phyloP scores from a whole-genome alignment of 2,329 filamentous ascomycete genomes.

The Scedosporium aurantiacum region DNA sequence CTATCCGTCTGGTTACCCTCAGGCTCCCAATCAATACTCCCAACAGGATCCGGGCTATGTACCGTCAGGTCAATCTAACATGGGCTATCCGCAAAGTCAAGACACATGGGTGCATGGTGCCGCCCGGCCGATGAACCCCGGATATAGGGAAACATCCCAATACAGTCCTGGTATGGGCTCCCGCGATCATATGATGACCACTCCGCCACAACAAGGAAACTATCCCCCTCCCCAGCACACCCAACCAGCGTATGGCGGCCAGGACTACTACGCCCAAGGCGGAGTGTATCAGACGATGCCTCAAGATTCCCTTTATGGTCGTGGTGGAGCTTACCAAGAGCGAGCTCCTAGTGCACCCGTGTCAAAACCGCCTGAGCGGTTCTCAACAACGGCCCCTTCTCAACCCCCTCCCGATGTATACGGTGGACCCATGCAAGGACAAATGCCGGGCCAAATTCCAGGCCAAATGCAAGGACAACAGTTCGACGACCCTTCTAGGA shows the following conservation, averaged over 20 bases:
- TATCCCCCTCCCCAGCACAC: slow-evolving; percentile 3
- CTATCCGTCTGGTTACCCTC: background rate
- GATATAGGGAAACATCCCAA: slow-evolving; percentile 2
- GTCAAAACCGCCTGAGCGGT: slow-evolving; percentile 2
- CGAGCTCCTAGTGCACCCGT: background rate
- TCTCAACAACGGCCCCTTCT: background rate
- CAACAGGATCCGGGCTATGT: slow-evolving; percentile 4
- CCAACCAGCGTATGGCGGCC: background rate
- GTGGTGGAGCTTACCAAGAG: slow-evolving; percentile 4
- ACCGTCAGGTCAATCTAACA: background rate
- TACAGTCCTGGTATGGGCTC: background rate
- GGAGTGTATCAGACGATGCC: slow-evolving; percentile 3
- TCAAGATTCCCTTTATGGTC: slow-evolving; percentile 4
- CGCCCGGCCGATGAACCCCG: slow-evolving; percentile 2
- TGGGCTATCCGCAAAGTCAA: slow-evolving; percentile 2
- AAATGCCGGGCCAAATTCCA: background rate
- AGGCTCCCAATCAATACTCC: background rate
- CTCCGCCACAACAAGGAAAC: slow-evolving; percentile 4
- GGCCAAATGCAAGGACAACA: slow-evolving; percentile 4
- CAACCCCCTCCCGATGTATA: background rate
- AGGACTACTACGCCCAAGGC: slow-evolving; percentile 1
- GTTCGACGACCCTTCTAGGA: background rate
- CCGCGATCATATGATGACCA: slow-evolving; percentile 7
- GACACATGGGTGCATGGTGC: slow-evolving; percentile 6
- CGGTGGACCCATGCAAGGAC: background rate